Evolutionary conservation across 495 filamentous ascomycete genomes (phyloP).

Genomic region (Thermothielavioides terrestris): DNA sequence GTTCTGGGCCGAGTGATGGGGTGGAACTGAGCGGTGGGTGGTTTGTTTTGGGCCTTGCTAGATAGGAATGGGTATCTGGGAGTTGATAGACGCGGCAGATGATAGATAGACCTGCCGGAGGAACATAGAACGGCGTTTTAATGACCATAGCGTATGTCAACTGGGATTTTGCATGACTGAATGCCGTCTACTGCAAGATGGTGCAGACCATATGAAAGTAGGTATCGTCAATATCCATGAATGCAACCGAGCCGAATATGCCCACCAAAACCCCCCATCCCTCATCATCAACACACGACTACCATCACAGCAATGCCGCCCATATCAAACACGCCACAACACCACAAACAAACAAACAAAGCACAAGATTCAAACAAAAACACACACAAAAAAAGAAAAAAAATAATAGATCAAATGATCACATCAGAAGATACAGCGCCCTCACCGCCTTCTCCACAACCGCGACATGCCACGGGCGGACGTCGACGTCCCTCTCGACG

Average conservation of each 20-base stretch:
- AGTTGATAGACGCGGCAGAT: slow-evolving; percentile 3
- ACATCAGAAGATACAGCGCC: slow-evolving; percentile 50
- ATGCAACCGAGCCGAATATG: background rate
- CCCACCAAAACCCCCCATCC: background rate
- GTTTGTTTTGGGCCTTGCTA: background rate
- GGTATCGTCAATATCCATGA: background rate
- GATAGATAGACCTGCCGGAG: slow-evolving; percentile 7
- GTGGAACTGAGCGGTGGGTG: background rate
- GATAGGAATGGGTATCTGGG: background rate
- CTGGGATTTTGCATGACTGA: background rate
- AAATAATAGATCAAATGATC: slow-evolving; percentile 8
- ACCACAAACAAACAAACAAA: background rate
- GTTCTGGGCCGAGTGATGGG: slow-evolving; percentile 31
- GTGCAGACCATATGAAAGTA: too few species aligned
- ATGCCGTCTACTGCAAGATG: background rate
- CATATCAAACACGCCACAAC: background rate
- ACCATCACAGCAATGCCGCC: background rate
- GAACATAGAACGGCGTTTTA: background rate
- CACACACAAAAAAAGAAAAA: background rate
- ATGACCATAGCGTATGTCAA: background rate
- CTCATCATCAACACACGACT: background rate
- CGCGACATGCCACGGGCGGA: slow-evolving; percentile 79
- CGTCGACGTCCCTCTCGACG: slow-evolving; percentile 50
- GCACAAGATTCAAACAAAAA: background rate
- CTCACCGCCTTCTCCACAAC: slow-evolving; percentile 61